Evolutionary conservation across 148 eudicot genomes (phyloP).

Genomic region (Mesembryanthemum crystallinum): DNA sequence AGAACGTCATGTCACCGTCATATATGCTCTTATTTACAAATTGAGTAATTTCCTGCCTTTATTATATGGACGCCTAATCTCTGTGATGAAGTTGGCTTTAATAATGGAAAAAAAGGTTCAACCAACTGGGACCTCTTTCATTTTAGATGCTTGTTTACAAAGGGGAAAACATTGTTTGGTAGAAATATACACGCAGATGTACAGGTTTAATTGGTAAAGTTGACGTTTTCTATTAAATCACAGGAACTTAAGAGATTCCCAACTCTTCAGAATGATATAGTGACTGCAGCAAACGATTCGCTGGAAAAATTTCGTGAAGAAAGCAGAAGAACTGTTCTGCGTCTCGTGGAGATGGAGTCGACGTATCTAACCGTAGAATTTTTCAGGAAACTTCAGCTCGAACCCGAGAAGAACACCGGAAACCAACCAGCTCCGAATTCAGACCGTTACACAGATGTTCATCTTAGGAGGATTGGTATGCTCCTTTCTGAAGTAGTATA

Average conservation of each 20-base stretch:
- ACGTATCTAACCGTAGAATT: slow-evolving; percentile 90
- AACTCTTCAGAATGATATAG: slow-evolving; percentile 86
- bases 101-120: background rate
- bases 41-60: background rate
- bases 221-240: slow-evolving; percentile 12
- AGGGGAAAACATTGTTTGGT: background rate
- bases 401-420: slow-evolving; percentile 60
- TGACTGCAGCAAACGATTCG: slow-evolving; percentile 80
- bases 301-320: slow-evolving; percentile 93
- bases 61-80: background rate
- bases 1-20: no score
- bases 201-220: background rate
- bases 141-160: background rate
- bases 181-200: background rate
- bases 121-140: background rate
- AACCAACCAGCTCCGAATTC: slow-evolving; percentile 41
- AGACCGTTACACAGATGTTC: slow-evolving; percentile 78
- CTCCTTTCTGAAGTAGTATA: background rate
- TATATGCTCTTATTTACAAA: no score
- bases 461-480: slow-evolving; percentile 84
- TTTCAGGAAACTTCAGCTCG: slow-evolving; percentile 82
- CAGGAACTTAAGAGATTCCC: slow-evolving; percentile 97
- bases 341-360: slow-evolving; percentile 98
- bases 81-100: background rate
- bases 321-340: slow-evolving; percentile 75